phyloP scores from a whole-genome alignment of 768 basidiomycete genomes.

The Paxillus involutus region DNA sequence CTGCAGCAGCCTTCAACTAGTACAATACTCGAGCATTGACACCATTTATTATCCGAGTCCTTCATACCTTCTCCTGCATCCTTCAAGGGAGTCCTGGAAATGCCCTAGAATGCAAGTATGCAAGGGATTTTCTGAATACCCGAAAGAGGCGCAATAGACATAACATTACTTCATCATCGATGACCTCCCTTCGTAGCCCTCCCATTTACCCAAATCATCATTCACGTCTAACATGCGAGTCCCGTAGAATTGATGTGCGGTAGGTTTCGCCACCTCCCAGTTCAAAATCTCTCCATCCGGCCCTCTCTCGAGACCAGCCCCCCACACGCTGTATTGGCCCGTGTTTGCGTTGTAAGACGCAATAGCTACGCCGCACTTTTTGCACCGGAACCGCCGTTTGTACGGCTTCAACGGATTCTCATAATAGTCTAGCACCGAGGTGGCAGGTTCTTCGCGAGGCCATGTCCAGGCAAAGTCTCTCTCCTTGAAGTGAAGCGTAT shows the following conservation, averaged over 20 bases:
- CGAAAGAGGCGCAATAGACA: not conserved
- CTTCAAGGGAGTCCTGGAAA: not conserved
- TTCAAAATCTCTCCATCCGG: constrained; percentile 46
- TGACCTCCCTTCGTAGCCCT: constrained; percentile 58
- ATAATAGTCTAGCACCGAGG: constrained; percentile 45
- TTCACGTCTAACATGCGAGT: constrained; percentile 57
- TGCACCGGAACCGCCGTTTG: constrained; percentile 66
- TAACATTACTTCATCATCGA: constrained; percentile 24
- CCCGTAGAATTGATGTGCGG: constrained; percentile 62
- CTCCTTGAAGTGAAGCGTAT: constrained; percentile 56
- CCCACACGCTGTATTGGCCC: constrained; percentile 58
- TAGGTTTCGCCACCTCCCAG: constrained; percentile 60
- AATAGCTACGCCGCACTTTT: constrained; percentile 54
- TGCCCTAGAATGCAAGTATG: not conserved
- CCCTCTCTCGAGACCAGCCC: constrained; percentile 54
- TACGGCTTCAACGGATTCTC: constrained; percentile 48
- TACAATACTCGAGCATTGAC: no score
- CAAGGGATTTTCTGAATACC: not conserved
- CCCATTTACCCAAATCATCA: constrained; percentile 63
- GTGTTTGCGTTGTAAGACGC: constrained; percentile 52
- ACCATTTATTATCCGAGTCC: no score
- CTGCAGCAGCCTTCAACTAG: no score
- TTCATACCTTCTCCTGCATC: not conserved
- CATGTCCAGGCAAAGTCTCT: constrained; percentile 52
- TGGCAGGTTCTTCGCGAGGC: constrained; percentile 25